phyloP scores from a whole-genome alignment of 768 basidiomycete species.

The Collybiopsis luxurians region DNA sequence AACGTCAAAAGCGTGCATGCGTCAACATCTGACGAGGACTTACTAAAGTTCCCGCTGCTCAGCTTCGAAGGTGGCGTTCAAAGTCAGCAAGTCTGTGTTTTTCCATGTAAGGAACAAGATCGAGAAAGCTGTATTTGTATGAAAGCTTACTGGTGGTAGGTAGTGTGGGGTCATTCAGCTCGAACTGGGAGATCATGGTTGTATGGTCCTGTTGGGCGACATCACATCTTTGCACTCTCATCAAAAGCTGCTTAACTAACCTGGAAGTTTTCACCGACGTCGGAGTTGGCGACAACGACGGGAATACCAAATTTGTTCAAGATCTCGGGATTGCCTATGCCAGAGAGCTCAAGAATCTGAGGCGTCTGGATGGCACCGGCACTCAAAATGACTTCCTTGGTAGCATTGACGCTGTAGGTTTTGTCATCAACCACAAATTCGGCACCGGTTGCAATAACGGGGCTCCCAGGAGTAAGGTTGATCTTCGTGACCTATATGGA shows the following conservation, averaged over 20 bases:
- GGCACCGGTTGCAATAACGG: conserved; percentile 35
- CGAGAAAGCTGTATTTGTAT: neutral
- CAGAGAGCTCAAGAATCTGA: conserved; percentile 51
- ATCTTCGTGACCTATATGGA: conserved; percentile 15
- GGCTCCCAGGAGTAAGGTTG: neutral
- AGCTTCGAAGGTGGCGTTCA: neutral
- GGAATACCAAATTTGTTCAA: conserved; percentile 35
- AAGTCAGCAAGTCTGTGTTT: neutral
- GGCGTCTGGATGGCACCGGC: conserved; percentile 35
- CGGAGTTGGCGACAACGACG: conserved; percentile 24
- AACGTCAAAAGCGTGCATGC: neutral
- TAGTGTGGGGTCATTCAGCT: neutral
- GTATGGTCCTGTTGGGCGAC: neutral
- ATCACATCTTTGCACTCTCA: neutral
- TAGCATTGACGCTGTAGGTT: conserved; percentile 31
- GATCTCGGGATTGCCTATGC: conserved; percentile 40
- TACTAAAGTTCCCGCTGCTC: neutral
- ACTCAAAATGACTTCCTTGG: conserved; percentile 43
- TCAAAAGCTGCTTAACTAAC: conserved; percentile 12
- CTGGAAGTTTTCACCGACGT: conserved; percentile 52
- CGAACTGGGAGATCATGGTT: neutral
- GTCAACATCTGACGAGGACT: neutral
- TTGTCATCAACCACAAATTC: conserved; percentile 29
- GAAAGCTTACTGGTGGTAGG: neutral
- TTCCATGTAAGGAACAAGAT: neutral